phyloP scores from a whole-genome alignment of 2,329 filamentous ascomycete genomes.

The Ascochyta fabae region DNA sequence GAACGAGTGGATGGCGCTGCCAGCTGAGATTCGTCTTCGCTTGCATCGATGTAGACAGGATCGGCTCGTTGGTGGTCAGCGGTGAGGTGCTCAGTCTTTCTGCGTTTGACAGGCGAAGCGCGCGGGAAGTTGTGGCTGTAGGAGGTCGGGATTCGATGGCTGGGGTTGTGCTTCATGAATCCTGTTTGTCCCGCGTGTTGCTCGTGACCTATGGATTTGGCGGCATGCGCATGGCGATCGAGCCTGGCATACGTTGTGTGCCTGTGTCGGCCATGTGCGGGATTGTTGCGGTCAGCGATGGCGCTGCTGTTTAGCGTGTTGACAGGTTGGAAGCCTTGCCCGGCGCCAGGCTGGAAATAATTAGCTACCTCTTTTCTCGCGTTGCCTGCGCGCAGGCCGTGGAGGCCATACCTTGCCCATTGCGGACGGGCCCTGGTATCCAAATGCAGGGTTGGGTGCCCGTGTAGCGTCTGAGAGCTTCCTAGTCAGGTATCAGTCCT shows the following conservation, averaged over 20 bases:
- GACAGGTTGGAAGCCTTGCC: conserved; percentile 18
- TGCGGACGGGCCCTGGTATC: conserved; percentile 6
- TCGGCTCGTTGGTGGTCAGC: no score
- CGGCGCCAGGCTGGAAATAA: conserved; percentile 21
- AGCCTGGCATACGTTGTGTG: conserved; percentile 22
- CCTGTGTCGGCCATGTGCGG: neutral
- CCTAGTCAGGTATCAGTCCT: conserved; percentile 14
- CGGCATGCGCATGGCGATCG: neutral
- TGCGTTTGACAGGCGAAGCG: conserved; percentile 23
- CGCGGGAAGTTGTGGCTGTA: neutral
- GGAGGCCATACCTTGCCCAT: conserved; percentile 16
- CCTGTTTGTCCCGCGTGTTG: conserved; percentile 17
- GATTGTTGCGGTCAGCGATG: conserved; percentile 4
- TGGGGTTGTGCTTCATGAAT: neutral
- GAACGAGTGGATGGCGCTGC: neutral
- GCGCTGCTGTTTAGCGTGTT: conserved; percentile 13
- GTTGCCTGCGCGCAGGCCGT: no score
- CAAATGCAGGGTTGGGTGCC: conserved; percentile 18
- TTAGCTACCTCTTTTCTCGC: conserved; percentile 6
- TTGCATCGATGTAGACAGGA: conserved; percentile 14
- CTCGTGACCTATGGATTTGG: conserved; percentile 9
- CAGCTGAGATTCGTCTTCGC: conserved; percentile 21
- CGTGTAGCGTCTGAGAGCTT: conserved; percentile 25
- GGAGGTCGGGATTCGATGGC: neutral
- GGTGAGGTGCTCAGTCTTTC: conserved; percentile 21